Percentiles rank a stretch among this genome's conserved stretches.
These are phyloP conservation scores for Lizonia empirigonia DNA, from an alignment of 2,329 filamentous ascomycete genomes.

Conservation along the genomic window DNA sequence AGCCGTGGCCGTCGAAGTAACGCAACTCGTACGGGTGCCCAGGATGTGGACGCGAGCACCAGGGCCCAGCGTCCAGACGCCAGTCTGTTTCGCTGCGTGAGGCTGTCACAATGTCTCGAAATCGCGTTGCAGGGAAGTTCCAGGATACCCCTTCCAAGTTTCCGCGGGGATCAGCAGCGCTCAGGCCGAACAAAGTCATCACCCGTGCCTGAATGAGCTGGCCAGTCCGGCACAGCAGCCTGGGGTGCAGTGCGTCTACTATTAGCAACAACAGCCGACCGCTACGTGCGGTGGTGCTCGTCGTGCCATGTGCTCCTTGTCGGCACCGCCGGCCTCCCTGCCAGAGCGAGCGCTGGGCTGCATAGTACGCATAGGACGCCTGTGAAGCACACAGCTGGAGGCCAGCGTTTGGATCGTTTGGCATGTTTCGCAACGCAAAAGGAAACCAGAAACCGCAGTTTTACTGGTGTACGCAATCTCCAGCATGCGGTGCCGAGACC, in stretches of 20 bases:
- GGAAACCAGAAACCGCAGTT: slow-evolving; percentile 18
- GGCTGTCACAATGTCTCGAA: slow-evolving; percentile 40
- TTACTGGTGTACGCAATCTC: slow-evolving; percentile 36
- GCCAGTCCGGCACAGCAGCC: slow-evolving; percentile 10
- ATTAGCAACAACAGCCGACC: slow-evolving; percentile 24
- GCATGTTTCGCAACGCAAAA: slow-evolving; percentile 40
- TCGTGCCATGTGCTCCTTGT: slow-evolving; percentile 8
- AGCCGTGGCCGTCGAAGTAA: slow-evolving; percentile 35
- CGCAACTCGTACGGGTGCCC: slow-evolving; percentile 23
- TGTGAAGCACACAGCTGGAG: slow-evolving; percentile 44
- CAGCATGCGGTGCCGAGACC: slow-evolving; percentile 24
- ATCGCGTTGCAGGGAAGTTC: slow-evolving; percentile 13
- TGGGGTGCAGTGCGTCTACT: slow-evolving; percentile 13
- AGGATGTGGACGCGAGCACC: slow-evolving; percentile 5
- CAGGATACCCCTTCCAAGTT: slow-evolving; percentile 23
- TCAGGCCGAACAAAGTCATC: slow-evolving; percentile 25
- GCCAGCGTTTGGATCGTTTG: slow-evolving; percentile 38
- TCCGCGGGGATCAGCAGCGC: slow-evolving; percentile 38
- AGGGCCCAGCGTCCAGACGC: slow-evolving; percentile 14
- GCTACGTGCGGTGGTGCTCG: slow-evolving; percentile 18
- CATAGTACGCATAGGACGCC: slow-evolving; percentile 13
- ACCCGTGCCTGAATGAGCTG: slow-evolving; percentile 39
- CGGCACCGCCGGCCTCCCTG: slow-evolving; percentile 28
- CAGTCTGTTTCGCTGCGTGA: slow-evolving; percentile 27
- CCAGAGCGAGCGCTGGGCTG: slow-evolving; percentile 16